A percentile compares a stretch with the other conserved stretches of the same genome.
These are phyloP conservation scores for Sordaria brevicollis DNA, from an alignment of 495 filamentous ascomycete genomes.

Conservation along the genomic window DNA sequence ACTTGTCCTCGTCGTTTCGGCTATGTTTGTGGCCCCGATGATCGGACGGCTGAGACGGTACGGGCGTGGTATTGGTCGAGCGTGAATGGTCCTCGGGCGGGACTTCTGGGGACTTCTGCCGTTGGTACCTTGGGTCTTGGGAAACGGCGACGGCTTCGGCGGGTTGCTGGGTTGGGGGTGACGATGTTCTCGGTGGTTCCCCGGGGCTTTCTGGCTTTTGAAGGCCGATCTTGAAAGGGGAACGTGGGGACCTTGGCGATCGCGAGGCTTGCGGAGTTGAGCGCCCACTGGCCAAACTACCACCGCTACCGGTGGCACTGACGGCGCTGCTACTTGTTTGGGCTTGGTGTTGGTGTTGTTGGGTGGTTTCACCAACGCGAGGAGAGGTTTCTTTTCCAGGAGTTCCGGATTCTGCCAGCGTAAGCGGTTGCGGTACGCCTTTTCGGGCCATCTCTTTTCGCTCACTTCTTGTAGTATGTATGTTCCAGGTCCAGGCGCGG, in stretches of 20 bases:
- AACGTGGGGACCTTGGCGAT: conserved; percentile 43
- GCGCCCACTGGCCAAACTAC: neutral
- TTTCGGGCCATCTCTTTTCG: conserved; percentile 41
- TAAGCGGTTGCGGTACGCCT: conserved; percentile 42
- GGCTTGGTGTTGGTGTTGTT: neutral
- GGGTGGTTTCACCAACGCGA: conserved; percentile 27
- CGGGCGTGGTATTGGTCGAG: conserved; percentile 2
- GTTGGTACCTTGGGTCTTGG: conserved; percentile 5
- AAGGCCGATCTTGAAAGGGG: conserved; percentile 37
- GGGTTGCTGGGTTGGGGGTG: neutral
- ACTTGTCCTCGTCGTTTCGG: conserved; percentile 23
- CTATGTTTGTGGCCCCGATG: conserved; percentile 18
- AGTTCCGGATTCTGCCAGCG: conserved; percentile 29
- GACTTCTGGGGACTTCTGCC: conserved; percentile 3
- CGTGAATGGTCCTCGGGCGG: conserved; percentile 5
- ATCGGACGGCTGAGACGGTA: conserved; percentile 7
- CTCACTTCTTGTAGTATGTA: neutral
- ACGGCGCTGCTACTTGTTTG: neutral
- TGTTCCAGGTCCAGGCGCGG: conserved; percentile 4
- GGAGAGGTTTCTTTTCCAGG: conserved; percentile 17
- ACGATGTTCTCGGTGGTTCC: conserved; percentile 13
- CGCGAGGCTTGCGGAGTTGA: conserved; percentile 27
- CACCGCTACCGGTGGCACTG: neutral
- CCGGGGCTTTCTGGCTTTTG: conserved; percentile 21
- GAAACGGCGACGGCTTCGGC: neutral